phyloP scores from a whole-genome alignment of 495 filamentous ascomycete genomes.

The Ascobolus immersus region DNA sequence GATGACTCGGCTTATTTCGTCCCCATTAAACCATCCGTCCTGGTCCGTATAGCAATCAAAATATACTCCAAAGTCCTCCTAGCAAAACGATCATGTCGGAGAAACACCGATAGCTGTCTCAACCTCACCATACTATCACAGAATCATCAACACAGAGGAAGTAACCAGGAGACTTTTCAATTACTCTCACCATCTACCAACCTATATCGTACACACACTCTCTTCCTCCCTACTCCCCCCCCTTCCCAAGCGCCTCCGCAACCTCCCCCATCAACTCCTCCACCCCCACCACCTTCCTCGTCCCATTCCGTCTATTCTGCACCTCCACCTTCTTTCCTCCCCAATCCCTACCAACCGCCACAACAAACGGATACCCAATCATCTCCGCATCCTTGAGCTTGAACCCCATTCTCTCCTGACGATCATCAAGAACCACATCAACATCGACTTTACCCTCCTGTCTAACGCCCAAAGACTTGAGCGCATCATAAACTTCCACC shows the following conservation, averaged over 20 bases:
- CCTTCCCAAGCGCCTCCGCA: neutral
- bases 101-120: no score
- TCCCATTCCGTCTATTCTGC: constrained; percentile 39
- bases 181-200: no score
- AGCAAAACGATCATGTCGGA: no score
- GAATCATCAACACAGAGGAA: no score
- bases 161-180: no score
- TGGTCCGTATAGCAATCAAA: no score
- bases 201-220: no score
- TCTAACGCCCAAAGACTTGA: constrained; percentile 14
- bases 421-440: constrained; percentile 57
- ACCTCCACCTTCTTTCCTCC: constrained; percentile 37
- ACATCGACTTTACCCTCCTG: constrained; percentile 3
- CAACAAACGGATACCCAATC: constrained; percentile 62
- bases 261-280: neutral
- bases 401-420: constrained; percentile 43
- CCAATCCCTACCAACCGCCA: constrained; percentile 58
- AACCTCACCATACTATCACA: no score
- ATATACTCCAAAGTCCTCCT: no score
- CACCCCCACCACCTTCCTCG: constrained; percentile 24
- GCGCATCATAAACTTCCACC: constrained; percentile 30
- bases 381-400: constrained; percentile 73
- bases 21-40: no score
- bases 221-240: no score
- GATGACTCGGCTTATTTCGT: no score